Evolutionary conservation across 768 basidiomycete species (phyloP), one percentile per base, ranked within the genome.

Genomic region (Albatrellus ellisii): DNA sequence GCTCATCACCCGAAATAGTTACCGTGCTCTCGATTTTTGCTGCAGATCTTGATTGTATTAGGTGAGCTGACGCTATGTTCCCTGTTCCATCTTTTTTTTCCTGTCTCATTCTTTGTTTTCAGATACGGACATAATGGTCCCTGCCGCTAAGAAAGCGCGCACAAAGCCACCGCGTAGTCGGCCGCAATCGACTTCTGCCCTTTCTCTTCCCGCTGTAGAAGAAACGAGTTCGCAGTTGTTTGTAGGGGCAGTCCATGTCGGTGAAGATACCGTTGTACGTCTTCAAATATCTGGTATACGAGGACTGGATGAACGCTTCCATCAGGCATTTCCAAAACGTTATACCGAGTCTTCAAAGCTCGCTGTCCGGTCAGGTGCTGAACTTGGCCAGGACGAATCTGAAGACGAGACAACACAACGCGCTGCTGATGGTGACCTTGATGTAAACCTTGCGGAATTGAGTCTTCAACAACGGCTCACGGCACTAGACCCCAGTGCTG

Each of bases 391-490:
- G 42, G 74, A 76, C 43, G 59, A 60, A 6, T 58, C 62, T n/a
- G 50, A 63, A 42, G 69, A 77, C 48, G 76, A 75, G 43, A 60
- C 68, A 4, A 62, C 63, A 12, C 54, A 61, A 25, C 65, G 61
- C 25, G 66, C 73, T 45, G 55, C 75, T 3, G 81, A 86, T 20
- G 84, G 86, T 22, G 62, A 75, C 26, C 69, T 90, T 8, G 84
- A 89, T 48, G 77, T 80, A 8, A 77, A 94, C 56, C 68, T 91
- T 38, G 90, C 90, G 2, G 92, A 98, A 59, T 71, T 92, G 11
- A 88, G 85, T 29, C 73, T 98, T 3, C 94, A 92, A 4, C 87
- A 98, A 61, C 75, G 91, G 11, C 66, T 97, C 40, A 79, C 84
- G 1, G 84, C 82, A 14, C 60, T 87, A 15, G 70, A 75, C 24